Base-by-base conservation (phyloP, 257 asterid genomes). In the Buddleja alternifolia region DNA sequence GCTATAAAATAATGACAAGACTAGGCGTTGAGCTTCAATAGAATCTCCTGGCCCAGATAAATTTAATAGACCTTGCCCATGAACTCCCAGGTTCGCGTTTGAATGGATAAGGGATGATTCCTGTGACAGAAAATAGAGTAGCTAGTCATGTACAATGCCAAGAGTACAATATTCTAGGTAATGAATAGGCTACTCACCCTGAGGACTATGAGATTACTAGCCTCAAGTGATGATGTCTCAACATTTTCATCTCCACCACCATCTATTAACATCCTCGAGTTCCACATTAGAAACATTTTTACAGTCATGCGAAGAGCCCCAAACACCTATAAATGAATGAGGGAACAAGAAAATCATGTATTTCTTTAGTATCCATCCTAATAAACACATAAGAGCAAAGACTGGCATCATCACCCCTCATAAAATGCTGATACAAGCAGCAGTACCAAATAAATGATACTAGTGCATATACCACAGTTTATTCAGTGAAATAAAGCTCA, bases 281-380 rank as follows among this genome's bases (percentile, higher is more conserved):
- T 95, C 99, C 95, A 92, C 99, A 95, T 95, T 80, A 95, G 69
- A 73, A 92, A 87, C 95, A 95, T 92, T 79, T 95, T 95, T 58
- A 95, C 97, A 12, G 98, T 79, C 99, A 95, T 95, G 70, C 99
- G 96, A 72, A 95, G 98, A 67, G 99, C 99, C 70, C 99, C 99
- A 80, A 82, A 95, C 66, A 95, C 99, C 99, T 95, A 80, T 42
- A 82, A 57, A 64, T 58, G 42, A 56, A 73, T 14, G 21, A 16
- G 40, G 56, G 57, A 65, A 67, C 55, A 36, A 75, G 69, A 69
- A 59, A 48, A 55, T 32, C 37, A n/a, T 24, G 41, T 66, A 8
- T 25, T 21, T 29, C 10, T 29, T 29, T 73, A 17, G 19, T 10
- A 48, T n/a, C n/a, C 2, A 50, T 14, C 14, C 41, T 47, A 24